Base-by-base conservation (phyloP, 2,329 filamentous ascomycete species). In the Xylaria sp. region DNA sequence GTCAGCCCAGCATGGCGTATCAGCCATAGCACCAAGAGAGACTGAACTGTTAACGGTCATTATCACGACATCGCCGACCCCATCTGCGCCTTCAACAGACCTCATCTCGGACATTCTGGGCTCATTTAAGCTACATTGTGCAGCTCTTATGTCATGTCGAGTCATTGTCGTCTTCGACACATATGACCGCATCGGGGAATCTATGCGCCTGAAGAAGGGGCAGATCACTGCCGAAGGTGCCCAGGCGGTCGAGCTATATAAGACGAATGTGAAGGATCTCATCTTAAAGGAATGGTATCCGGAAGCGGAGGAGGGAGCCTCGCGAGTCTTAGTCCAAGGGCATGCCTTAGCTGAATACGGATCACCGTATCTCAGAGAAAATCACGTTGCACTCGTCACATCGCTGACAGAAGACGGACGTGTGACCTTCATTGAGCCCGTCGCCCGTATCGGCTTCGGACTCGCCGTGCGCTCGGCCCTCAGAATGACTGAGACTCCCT, bases 41-140 rank as follows among this genome's bases (percentile, higher is more conserved):
- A 31, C 66, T 33, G 63, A 67, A 39, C 49, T 75, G 28, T 52
- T 85, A 43, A 85, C 83, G 0, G 75, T 85, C 60, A 82, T 88
- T 57, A 82, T 88, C 71, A 88, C 86, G 1, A 88, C 86, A 0
- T 88, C 86, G 2, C 82, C 86, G 0, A 88, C 86, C 0, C 86
- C 86, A 0, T 88, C 86, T 0, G 82, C 84, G 0, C 86, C 86
- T 0, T 84, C 84, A 0, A 85, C 85, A 0, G 86, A 87, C 18
- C 82, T 88, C 0, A 71, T 88, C n/a, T 81, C 80, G 0, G 74
- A 82, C 0, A 82, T 88, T 1, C 60, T 88, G 1, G 71, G 76
- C 2, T 86, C 85, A 0, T 86, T 87, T 70, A 77, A 77, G 18
- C 55, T 56, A 0, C 77, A 86, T 71, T 87, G 86, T 62, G 75